phyloP scores from a whole-genome alignment of 2,329 filamentous ascomycete genomes.

The Alternaria angustiovoidea region DNA sequence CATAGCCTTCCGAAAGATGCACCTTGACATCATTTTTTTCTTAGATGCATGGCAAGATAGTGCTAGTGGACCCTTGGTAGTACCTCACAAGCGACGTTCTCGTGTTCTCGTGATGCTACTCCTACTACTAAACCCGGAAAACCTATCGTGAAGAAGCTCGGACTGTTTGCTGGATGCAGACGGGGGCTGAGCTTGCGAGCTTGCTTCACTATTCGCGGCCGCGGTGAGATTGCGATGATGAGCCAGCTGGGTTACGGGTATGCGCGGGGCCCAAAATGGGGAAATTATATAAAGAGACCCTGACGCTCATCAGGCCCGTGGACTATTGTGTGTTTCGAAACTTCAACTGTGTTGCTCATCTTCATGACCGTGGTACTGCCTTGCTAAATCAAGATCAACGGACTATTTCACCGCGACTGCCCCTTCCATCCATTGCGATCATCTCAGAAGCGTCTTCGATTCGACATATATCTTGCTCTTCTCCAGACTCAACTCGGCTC shows the following conservation, averaged over 20 bases:
- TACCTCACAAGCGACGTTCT: neutral
- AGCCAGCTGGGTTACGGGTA: slow-evolving; percentile 16
- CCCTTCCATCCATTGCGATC: slow-evolving; percentile 12
- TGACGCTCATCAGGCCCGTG: slow-evolving; percentile 3
- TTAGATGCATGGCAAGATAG: neutral
- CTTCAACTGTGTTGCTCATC: slow-evolving; percentile 7
- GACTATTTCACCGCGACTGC: slow-evolving; percentile 1
- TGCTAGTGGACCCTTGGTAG: slow-evolving; percentile 6
- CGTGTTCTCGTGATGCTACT: slow-evolving; percentile 4
- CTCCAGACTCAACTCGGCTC: neutral
- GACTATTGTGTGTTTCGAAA: slow-evolving; percentile 11
- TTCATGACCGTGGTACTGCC: slow-evolving; percentile 6
- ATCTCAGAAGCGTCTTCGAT: neutral
- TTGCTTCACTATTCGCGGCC: slow-evolving; percentile 21
- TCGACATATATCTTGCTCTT: slow-evolving; percentile 2
- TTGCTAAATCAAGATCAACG: slow-evolving; percentile 5
- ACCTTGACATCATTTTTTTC: slow-evolving; percentile 7
- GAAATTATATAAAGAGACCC: slow-evolving; percentile 22
- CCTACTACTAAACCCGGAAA: neutral
- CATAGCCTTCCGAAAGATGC: neutral
- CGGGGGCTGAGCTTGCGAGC: slow-evolving; percentile 22
- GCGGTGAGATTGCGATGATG: slow-evolving; percentile 13
- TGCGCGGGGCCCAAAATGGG: slow-evolving; percentile 15
- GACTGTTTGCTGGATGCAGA: slow-evolving; percentile 4
- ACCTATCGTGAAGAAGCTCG: slow-evolving; percentile 11